Conservation (phyloP, 108 stramenopile genomes). For the Seminavis robusta region DNA sequence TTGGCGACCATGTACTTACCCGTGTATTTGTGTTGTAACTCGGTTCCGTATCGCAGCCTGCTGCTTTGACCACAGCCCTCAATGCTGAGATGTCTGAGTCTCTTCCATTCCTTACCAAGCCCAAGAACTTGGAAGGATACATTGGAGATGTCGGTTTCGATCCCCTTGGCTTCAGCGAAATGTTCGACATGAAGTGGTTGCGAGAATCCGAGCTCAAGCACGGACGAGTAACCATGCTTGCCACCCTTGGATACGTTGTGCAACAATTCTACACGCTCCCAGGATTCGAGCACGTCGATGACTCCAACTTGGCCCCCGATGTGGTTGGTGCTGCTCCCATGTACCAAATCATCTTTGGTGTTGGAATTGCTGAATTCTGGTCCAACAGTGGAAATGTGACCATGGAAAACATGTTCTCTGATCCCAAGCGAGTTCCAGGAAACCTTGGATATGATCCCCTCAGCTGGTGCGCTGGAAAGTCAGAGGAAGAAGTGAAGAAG, state of each 20-base stretch:
- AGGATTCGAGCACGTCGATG: constrained; percentile 75
- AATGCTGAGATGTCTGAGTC: constrained; percentile 84
- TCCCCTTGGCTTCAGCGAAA: constrained; percentile 86
- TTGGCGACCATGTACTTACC: no score
- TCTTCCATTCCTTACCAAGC: constrained; percentile 73
- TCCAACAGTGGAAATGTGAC: constrained; percentile 90
- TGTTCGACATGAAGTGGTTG: constrained; percentile 96
- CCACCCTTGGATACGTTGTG: constrained; percentile 71
- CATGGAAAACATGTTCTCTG: constrained; percentile 85
- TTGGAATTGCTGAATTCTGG: constrained; percentile 81
- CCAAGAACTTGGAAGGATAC: constrained; percentile 63
- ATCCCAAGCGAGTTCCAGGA: constrained; percentile 70
- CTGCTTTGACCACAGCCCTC: constrained; percentile 45
- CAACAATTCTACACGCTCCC: constrained; percentile 81
- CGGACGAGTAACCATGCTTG: constrained; percentile 93
- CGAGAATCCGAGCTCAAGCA: constrained; percentile 98
- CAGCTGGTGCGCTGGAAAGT: constrained; percentile 61
- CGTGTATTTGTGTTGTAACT: no score
- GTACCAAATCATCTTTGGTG: constrained; percentile 81
- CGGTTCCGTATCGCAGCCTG: constrained; percentile 15
- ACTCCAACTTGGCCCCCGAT: constrained; percentile 78
- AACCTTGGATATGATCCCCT: constrained; percentile 83
- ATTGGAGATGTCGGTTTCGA: constrained; percentile 92
- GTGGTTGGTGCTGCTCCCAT: constrained; percentile 74
- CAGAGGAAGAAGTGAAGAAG: constrained; percentile 53